phyloP scores from a whole-genome alignment of 228 moss, liverwort and hornwort species.

The Sphagnum fallax region DNA sequence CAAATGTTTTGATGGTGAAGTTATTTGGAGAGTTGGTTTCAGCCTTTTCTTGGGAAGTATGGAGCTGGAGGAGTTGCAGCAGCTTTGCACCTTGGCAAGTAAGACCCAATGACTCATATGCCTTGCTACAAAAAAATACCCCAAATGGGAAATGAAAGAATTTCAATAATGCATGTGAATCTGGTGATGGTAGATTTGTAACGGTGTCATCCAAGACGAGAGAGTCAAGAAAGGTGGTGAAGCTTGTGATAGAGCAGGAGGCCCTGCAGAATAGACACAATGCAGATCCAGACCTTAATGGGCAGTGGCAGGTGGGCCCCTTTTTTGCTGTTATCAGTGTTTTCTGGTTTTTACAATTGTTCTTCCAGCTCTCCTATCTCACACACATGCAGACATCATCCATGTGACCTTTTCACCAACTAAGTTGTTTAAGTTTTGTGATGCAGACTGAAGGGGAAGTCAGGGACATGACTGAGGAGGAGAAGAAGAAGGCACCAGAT shows the following conservation, averaged over 20 bases:
- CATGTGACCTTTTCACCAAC: too few relatives aligned
- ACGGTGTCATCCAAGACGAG: slow-evolving; percentile 29
- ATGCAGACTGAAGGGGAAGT: slow-evolving; percentile 27
- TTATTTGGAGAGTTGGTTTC: slow-evolving; percentile 6
- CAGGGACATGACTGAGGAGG: slow-evolving; percentile 28
- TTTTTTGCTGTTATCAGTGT: background rate
- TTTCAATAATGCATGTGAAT: too few relatives aligned
- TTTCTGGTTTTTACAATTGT: background rate
- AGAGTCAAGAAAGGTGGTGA: slow-evolving; percentile 29
- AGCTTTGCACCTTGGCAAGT: slow-evolving; percentile 34
- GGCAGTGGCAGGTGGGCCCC: slow-evolving; percentile 23
- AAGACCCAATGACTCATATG: background rate
- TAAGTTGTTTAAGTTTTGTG: too few relatives aligned
- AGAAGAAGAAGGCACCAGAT: slow-evolving; percentile 18
- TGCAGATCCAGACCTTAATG: slow-evolving; percentile 1
- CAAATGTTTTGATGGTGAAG: background rate
- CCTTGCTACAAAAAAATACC: too few relatives aligned
- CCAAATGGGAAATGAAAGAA: too few relatives aligned
- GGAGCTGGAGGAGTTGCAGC: slow-evolving; percentile 47
- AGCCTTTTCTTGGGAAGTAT: slow-evolving; percentile 38
- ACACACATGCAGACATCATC: too few relatives aligned
- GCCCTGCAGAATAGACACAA: slow-evolving; percentile 17
- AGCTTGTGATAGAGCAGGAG: slow-evolving; percentile 23
- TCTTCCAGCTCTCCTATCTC: background rate
- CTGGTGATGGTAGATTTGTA: slow-evolving; percentile 14